phyloP scores from a whole-genome alignment of 768 basidiomycete genomes.

The Tulasnella sp. region DNA sequence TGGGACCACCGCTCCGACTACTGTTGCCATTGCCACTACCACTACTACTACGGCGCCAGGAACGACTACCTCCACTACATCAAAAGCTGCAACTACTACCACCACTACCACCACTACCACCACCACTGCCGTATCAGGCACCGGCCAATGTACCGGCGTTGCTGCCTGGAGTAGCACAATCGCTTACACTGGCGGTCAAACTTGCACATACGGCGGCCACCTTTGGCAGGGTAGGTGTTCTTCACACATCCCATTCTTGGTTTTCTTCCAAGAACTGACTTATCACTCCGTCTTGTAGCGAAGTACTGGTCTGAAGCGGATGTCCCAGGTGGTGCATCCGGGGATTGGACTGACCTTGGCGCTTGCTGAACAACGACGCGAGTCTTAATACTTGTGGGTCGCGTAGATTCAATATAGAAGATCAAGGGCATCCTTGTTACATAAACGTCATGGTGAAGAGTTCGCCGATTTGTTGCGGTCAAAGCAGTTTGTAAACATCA shows the following conservation, averaged over 20 bases:
- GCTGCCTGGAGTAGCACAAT: conserved; percentile 4
- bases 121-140: background rate
- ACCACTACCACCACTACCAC: background rate
- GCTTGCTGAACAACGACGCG: background rate
- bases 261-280: too few species aligned
- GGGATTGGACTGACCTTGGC: conserved; percentile 1
- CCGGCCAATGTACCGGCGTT: background rate
- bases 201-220: conserved; percentile 7
- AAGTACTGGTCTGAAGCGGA: conserved; percentile 11
- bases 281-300: background rate
- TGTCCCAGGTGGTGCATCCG: background rate
- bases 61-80: too few species aligned
- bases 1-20: background rate
- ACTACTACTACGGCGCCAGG: too few species aligned
- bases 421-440: too few species aligned
- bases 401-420: too few species aligned
- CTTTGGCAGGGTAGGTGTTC: background rate
- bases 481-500: too few species aligned
- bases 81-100: too few species aligned
- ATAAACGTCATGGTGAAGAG: too few species aligned
- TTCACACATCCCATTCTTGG: too few species aligned
- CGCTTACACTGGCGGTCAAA: conserved; percentile 8
- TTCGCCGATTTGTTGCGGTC: too few species aligned
- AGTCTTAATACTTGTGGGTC: too few species aligned
- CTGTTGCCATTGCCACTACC: too few species aligned